Conservation (phyloP, 805 yeast species). For the Candida cerambycidarum region DNA sequence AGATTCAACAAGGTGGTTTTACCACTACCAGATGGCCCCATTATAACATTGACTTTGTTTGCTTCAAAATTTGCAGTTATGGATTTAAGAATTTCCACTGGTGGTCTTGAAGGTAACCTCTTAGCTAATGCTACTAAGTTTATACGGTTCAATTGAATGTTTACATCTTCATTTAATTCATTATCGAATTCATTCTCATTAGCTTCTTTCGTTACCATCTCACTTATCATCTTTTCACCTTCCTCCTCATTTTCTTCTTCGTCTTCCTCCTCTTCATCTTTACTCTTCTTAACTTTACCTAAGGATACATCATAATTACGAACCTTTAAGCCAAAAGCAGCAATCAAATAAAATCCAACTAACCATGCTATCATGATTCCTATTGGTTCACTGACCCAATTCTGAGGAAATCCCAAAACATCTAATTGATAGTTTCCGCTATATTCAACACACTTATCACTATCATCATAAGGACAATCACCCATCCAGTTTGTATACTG, state of each 20-base stretch:
- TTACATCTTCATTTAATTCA: constrained; percentile 25
- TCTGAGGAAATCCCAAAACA: constrained; percentile 57
- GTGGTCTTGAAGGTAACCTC: constrained; percentile 11
- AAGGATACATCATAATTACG: constrained; percentile 54
- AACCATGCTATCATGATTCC: constrained; percentile 59
- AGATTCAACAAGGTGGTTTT: constrained; percentile 41
- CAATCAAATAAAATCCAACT: constrained; percentile 50
- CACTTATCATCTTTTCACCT: background rate
- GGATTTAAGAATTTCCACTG: constrained; percentile 21
- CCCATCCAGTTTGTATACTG: constrained; percentile 65
- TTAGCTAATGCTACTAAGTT: constrained; percentile 51
- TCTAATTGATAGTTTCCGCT: constrained; percentile 55
- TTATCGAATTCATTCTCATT: constrained; percentile 19
- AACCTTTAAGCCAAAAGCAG: constrained; percentile 48
- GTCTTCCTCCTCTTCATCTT: constrained; percentile 28
- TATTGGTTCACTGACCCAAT: constrained; percentile 69
- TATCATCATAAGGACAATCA: constrained; percentile 44
- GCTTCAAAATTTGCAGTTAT: constrained; percentile 32
- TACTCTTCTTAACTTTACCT: constrained; percentile 40
- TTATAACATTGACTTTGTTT: constrained; percentile 38
- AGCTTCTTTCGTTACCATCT: background rate
- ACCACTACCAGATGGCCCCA: constrained; percentile 50
- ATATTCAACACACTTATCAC: constrained; percentile 38
- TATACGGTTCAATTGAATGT: constrained; percentile 21
- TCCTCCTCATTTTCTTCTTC: constrained; percentile 11